These are phyloP conservation scores for Pseudonitzschia multistriata DNA, from an alignment of 108 stramenopile genomes.

Conservation along the genomic window DNA sequence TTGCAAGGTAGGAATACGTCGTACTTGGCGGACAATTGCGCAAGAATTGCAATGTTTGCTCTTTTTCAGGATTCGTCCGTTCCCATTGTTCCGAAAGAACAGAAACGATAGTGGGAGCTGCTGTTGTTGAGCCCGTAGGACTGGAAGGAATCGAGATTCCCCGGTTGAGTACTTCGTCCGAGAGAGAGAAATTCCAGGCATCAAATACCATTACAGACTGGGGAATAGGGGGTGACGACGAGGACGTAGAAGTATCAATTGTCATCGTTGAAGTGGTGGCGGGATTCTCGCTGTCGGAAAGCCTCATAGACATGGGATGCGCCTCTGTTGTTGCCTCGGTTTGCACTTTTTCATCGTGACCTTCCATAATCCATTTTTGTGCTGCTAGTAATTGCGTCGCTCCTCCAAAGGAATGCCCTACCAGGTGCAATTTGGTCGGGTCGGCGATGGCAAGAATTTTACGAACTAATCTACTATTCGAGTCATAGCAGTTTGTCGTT, in stretches of 20 bases:
- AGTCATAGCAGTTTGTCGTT: neutral
- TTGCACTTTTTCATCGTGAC: neutral
- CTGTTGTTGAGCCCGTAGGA: neutral
- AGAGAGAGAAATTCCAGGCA: slow-evolving; percentile 26
- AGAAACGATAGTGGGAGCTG: slow-evolving; percentile 8
- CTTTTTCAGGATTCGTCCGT: slow-evolving; percentile 16
- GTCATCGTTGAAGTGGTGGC: neutral
- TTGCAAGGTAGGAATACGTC: slow-evolving; percentile 5
- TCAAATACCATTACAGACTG: slow-evolving; percentile 32
- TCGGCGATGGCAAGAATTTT: slow-evolving; percentile 21
- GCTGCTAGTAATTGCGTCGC: slow-evolving; percentile 29
- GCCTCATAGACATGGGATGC: neutral
- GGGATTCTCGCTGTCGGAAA: neutral
- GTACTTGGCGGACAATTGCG: neutral
- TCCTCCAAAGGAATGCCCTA: slow-evolving; percentile 62
- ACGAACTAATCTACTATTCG: neutral
- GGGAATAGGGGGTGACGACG: neutral
- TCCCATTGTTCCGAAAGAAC: slow-evolving; percentile 34
- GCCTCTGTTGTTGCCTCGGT: neutral
- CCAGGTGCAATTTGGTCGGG: slow-evolving; percentile 23
- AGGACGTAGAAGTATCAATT: neutral
- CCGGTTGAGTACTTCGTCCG: slow-evolving; percentile 15
- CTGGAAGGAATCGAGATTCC: neutral
- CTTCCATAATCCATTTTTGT: slow-evolving; percentile 1
- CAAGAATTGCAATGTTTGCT: slow-evolving; percentile 12